These are phyloP conservation scores for Salix brachista DNA, from an alignment of 345 rosid genomes.

Conservation along the genomic window DNA sequence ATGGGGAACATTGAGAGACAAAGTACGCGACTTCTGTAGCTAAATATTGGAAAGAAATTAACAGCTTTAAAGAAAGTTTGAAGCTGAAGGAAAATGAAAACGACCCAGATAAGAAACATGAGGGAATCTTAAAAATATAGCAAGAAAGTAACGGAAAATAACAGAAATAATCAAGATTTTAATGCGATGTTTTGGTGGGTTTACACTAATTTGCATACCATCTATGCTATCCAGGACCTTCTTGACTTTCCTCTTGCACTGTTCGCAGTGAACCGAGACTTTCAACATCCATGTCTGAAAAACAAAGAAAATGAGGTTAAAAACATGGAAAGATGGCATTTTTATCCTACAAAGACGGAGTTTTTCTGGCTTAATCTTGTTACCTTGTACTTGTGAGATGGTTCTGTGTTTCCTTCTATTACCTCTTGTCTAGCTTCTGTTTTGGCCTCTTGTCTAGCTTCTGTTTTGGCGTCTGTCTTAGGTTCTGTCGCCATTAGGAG, in stretches of 20 bases:
- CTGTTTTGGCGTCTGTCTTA: constrained; percentile 20
- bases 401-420: constrained; percentile 30
- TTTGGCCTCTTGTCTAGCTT: constrained; percentile 18
- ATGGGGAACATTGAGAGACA: constrained; percentile 4
- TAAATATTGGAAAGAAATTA: constrained; percentile 1
- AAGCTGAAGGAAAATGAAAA: not conserved
- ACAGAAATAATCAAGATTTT: not conserved
- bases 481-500: constrained; percentile 42
- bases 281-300: constrained; percentile 25
- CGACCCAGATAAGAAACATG: not conserved
- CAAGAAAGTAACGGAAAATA: not conserved
- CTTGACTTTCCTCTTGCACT: constrained; percentile 29
- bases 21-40: not conserved
- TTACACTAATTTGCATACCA: constrained; percentile 8
- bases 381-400: constrained; percentile 65
- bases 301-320: not conserved
- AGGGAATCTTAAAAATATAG: not conserved
- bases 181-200: not conserved
- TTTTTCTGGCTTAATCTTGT: not conserved
- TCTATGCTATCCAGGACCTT: constrained; percentile 18
- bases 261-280: constrained; percentile 30
- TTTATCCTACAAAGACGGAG: not conserved
- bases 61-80: not conserved
- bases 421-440: constrained; percentile 3
- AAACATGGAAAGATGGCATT: not conserved